Base-by-base conservation (phyloP, 257 asterid genomes). In the Gentiana dahurica region DNA sequence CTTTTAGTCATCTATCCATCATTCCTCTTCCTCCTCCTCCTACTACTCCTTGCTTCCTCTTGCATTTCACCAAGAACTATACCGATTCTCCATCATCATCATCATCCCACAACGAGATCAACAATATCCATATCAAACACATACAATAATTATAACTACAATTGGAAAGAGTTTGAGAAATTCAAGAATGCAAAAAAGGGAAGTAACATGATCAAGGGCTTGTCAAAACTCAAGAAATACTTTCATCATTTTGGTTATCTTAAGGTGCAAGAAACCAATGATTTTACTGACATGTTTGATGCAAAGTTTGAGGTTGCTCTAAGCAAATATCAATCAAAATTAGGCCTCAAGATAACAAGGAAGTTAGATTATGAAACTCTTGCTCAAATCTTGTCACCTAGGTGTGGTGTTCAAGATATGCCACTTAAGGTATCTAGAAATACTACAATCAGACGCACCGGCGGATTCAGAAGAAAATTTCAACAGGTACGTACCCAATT, bases 371-470 rank as follows among this genome's bases (percentile, higher is more conserved):
- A 59, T 0, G 33, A 8, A 6, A 89, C 95, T 1, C 33, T 81
- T 1, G 50, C 70, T 0, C 71, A 76, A 12, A 61, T 89, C 61
- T 77, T 63, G 74, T 62, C 75, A 1, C 97, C 95, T 2, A 64
- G 89, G 64, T 87, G 96, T 33, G 96, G 94, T 24, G 78, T 91
- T 6, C 58, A 77, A 0, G 96, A 91, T 57, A 38, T 12, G 2
- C 8, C 15, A 5, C 57, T 3, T 5, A 41, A 7, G 46, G 24
- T 24, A 24, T 41, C 46, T 4, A 41, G 46, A 2, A 7, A 41
- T 1, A 41, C 46, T 3, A 41, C 46, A 39, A 39, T 8, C 8
- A 4, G 5, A 4, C 45, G 8, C 24, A 10, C 46, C 2, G 6
- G 46, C 46, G 6, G 46, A 41, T 5, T 4, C 5, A 2, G 5